A percentile compares a stretch with the other conserved stretches of the same genome.
phyloP scores from a whole-genome alignment of 2,329 filamentous ascomycete genomes.

The Bipolaris zeicola region DNA sequence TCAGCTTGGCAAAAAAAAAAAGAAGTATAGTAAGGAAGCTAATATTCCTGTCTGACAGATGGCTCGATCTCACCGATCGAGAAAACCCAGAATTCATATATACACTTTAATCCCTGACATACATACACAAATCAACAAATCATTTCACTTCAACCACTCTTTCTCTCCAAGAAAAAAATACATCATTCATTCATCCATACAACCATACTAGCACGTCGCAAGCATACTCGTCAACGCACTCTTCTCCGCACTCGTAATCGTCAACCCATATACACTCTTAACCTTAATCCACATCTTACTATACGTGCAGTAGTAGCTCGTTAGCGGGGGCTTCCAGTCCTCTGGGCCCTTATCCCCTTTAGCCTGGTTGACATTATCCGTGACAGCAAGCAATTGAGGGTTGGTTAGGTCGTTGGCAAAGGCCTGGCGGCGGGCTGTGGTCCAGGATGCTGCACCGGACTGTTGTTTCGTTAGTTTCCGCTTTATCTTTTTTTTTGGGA shows the following conservation, averaged over 20 bases:
- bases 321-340: slow-evolving; percentile 68
- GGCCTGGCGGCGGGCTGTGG: slow-evolving; percentile 65
- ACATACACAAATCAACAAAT: too few species aligned
- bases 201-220: slow-evolving; percentile 60
- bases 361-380: slow-evolving; percentile 72
- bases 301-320: slow-evolving; percentile 77
- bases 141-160: background rate
- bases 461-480: background rate
- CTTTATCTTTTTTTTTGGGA: too few species aligned
- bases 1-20: too few species aligned
- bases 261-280: slow-evolving; percentile 73
- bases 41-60: slow-evolving; percentile 31
- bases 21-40: too few species aligned
- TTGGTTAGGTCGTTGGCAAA: slow-evolving; percentile 80
- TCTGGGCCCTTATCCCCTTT: slow-evolving; percentile 80
- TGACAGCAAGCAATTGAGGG: slow-evolving; percentile 80
- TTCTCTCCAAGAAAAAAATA: background rate
- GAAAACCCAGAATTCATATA: slow-evolving; percentile 71
- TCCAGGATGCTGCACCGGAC: slow-evolving; percentile 76
- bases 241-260: slow-evolving; percentile 75
- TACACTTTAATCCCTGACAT: slow-evolving; percentile 48
- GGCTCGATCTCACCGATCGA: slow-evolving; percentile 67
- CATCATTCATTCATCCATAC: background rate
- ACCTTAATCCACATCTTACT: slow-evolving; percentile 78
- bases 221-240: slow-evolving; percentile 68